Base-by-base conservation (phyloP, 1,284 basidiomycete species). In the Pseudozyma pruni region DNA sequence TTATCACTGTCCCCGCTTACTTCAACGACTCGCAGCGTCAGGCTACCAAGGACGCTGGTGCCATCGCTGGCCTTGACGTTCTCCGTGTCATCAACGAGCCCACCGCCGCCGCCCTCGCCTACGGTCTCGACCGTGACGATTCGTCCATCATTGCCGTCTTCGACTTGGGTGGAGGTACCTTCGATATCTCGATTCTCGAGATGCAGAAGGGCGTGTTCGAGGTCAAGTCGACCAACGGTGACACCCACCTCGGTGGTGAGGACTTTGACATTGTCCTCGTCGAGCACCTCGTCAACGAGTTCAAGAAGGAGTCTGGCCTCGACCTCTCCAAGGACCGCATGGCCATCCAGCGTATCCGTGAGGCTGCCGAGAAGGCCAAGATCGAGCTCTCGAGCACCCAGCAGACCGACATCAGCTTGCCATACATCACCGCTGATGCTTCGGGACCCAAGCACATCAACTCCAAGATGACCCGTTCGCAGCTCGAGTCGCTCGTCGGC, bases 21-120 rank as follows among this genome's bases (percentile, higher is more conserved):
- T 73, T 73, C 89, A 98, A 98, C 85, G 94, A 98, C 86, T 93
- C 94, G 83, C 95, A 98, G 85, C 93, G 94, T 84, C 93, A 95
- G 84, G 95, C 94, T 11, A 98, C 95, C 85, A 98, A 97, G 87
- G 95, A 98, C 82, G 94, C 95, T 71, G 95, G 95, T 79, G 92
- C 90, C 35, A 98, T 98, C 78, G 93, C 95, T 47, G 94, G 95
- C 84, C 90, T 98, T 50, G 89, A 90, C 73, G 92, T 98, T 62
- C 90, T 97, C 79, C 93, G 94, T 86, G 97, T 98, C 84, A 94
- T 98, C 86, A 98, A 98, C 86, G 95, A 98, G 85, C 95, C 95
- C 51, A 98, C 95, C 48, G 94, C 95, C 47, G 94, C 95, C 70
- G 87, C 87, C 44, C 93, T 94, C 84, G 94, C 95, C 75, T 98